Evolutionary conservation across 306 rosid genomes (phyloP).

Genomic region (Rubus parviflorus): DNA sequence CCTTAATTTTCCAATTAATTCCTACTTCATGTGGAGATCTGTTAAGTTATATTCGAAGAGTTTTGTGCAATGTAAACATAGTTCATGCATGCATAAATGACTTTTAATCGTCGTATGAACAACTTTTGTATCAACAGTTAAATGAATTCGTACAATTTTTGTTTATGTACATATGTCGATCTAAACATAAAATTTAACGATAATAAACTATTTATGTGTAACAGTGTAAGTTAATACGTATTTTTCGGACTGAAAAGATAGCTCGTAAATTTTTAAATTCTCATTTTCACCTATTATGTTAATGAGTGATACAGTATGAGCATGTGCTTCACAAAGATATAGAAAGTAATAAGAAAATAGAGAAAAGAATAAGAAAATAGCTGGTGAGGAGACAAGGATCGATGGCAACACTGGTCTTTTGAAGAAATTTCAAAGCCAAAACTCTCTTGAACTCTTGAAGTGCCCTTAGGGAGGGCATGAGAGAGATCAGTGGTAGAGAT

Average conservation of each 20-base stretch:
- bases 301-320: background rate
- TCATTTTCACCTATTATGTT: background rate
- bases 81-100: background rate
- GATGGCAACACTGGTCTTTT: slow-evolving; percentile 35
- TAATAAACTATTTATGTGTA: too few species aligned
- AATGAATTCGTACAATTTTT: background rate
- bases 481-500: slow-evolving; percentile 46
- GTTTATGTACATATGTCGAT: too few species aligned
- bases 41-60: background rate
- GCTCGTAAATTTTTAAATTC: too few species aligned
- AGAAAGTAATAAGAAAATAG: slow-evolving; percentile 5
- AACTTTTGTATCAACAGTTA: background rate
- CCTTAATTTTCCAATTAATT: too few species aligned
- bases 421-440: slow-evolving; percentile 32
- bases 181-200: too few species aligned
- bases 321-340: background rate
- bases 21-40: background rate
- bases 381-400: slow-evolving; percentile 14
- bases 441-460: background rate
- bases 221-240: too few species aligned
- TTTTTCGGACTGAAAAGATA: too few species aligned
- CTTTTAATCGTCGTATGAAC: background rate
- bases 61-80: too few species aligned
- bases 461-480: slow-evolving; percentile 28
- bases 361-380: background rate